Conservation (phyloP, 2,329 filamentous ascomycete species). For the Pseudogymnoascus sp. region DNA sequence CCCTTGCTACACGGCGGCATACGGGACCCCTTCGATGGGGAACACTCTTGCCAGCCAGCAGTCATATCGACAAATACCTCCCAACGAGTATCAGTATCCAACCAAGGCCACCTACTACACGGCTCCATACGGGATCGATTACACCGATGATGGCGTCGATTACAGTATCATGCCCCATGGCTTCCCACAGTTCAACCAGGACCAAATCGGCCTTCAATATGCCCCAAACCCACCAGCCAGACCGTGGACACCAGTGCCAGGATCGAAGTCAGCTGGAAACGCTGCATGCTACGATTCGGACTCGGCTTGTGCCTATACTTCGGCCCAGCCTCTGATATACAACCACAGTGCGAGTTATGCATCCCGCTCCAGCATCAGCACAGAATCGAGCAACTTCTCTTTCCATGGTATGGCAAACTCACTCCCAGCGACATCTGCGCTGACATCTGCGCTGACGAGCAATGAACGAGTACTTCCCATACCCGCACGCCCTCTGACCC, state of each 20-base stretch:
- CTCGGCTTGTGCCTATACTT: conserved; percentile 17
- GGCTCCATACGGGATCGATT: conserved; percentile 19
- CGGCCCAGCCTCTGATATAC: conserved; percentile 9
- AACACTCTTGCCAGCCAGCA: conserved; percentile 12
- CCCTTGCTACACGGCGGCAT: conserved; percentile 12
- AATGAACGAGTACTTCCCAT: conserved; percentile 24
- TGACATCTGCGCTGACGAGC: conserved; percentile 13
- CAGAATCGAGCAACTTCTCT: conserved; percentile 18
- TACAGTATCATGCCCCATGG: conserved; percentile 17
- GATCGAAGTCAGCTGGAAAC: conserved; percentile 15
- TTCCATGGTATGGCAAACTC: conserved; percentile 14
- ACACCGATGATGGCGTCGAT: conserved; percentile 22
- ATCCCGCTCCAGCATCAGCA: conserved; percentile 18
- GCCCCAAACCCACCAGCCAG: not conserved
- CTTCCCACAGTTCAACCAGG: conserved; percentile 16
- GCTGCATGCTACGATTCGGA: conserved; percentile 19
- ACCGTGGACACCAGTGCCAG: conserved; percentile 16
- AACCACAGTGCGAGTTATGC: conserved; percentile 17
- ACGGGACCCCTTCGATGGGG: conserved; percentile 13
- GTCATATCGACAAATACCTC: not conserved
- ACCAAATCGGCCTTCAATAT: conserved; percentile 12
- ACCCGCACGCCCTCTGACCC: not conserved
- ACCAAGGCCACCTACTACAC: conserved; percentile 18
- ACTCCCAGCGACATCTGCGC: conserved; percentile 15
- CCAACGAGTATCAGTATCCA: conserved; percentile 17